These are phyloP conservation scores for Schrenkiella parvula DNA, from an alignment of 345 rosid genomes.

Conservation along the genomic window DNA sequence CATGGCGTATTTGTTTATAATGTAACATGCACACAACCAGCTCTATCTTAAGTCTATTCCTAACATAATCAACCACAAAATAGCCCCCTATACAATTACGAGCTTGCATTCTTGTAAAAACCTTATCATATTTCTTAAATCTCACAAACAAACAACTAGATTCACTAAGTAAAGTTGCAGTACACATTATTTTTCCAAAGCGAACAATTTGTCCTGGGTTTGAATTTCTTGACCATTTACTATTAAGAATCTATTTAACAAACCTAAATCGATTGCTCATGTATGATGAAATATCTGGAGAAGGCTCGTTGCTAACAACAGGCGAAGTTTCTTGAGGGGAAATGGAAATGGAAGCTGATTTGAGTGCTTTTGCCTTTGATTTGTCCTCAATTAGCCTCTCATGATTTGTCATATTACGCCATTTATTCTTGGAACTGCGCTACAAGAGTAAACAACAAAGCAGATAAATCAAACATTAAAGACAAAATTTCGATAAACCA, in stretches of 20 bases:
- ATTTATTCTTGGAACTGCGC: conserved; percentile 52
- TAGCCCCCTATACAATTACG: no score
- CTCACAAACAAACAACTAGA: not conserved
- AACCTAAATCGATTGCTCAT: not conserved
- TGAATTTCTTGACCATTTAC: no score
- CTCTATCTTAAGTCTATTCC: not conserved
- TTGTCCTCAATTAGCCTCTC: conserved; percentile 27
- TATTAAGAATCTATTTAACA: not conserved
- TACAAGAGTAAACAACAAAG: not conserved
- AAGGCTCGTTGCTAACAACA: not conserved
- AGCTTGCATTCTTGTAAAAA: no score
- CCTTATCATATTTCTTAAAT: no score
- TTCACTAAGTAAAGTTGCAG: no score
- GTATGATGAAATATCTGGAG: not conserved
- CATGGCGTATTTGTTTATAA: not conserved
- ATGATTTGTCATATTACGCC: conserved; percentile 64
- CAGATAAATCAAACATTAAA: not conserved
- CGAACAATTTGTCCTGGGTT: no score
- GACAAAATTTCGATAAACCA: no score
- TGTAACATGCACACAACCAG: not conserved
- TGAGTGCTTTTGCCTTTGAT: conserved; percentile 39
- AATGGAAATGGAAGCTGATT: conserved; percentile 15
- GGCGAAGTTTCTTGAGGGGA: not conserved
- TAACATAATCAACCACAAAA: not conserved
- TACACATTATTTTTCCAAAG: no score